These are phyloP conservation scores for Porphyrellus cyaneotinctus DNA, from an alignment of 768 basidiomycete genomes.

Conservation along the genomic window DNA sequence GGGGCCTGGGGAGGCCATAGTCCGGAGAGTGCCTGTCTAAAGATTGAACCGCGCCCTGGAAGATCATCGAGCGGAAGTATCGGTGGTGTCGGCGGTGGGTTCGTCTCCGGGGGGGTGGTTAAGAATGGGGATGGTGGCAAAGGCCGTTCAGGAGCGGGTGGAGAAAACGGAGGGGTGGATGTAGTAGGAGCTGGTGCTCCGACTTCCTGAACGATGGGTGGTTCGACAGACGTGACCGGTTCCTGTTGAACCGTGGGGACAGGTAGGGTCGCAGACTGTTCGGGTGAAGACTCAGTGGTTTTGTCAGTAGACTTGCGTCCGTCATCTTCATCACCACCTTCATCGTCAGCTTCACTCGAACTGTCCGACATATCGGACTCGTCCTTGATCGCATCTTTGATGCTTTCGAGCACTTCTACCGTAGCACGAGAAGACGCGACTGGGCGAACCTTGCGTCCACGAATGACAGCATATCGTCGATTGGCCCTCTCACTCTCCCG, in stretches of 20 bases:
- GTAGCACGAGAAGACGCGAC: conserved; percentile 85
- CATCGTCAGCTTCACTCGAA: conserved; percentile 62
- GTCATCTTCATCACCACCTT: conserved; percentile 59
- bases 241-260: conserved; percentile 11
- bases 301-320: conserved; percentile 30
- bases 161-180: conserved; percentile 26
- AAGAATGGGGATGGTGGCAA: conserved; percentile 58
- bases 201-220: conserved; percentile 30
- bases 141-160: conserved; percentile 21
- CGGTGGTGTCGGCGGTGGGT: conserved; percentile 43
- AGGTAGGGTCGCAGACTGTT: conserved; percentile 30
- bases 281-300: conserved; percentile 29
- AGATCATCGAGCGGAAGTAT: conserved; percentile 51
- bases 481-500: conserved; percentile 72
- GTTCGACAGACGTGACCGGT: neutral
- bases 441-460: conserved; percentile 83
- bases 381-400: conserved; percentile 90
- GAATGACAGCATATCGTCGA: conserved; percentile 79
- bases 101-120: conserved; percentile 33
- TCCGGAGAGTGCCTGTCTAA: conserved; percentile 60
- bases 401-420: conserved; percentile 83
- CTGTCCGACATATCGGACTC: conserved; percentile 72
- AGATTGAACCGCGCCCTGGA: conserved; percentile 57
- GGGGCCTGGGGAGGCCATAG: conserved; percentile 68
- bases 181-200: conserved; percentile 9